These are phyloP conservation scores for Hypoxylon rubiginosum DNA, from an alignment of 2,329 filamentous ascomycete species.

Conservation along the genomic window DNA sequence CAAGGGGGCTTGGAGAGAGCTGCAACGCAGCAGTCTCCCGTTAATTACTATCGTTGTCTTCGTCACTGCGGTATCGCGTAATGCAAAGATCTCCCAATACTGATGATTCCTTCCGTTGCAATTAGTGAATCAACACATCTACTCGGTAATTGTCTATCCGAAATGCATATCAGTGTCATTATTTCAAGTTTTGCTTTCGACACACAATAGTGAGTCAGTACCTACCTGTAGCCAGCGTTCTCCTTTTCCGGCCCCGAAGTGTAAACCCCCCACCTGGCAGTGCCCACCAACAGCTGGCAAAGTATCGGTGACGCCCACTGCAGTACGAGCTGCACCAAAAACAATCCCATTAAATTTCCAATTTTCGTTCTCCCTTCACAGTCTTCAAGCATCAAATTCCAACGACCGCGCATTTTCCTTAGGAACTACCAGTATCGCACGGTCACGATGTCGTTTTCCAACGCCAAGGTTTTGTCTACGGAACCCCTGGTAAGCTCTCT, in stretches of 20 bases:
- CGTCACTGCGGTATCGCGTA: too few species aligned
- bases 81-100: too few species aligned
- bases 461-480: conserved; percentile 60
- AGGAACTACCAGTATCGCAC: neutral
- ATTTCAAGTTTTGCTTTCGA: neutral
- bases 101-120: too few species aligned
- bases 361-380: conserved; percentile 15
- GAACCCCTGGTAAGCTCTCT: conserved; percentile 59
- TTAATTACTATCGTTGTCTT: too few species aligned
- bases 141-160: too few species aligned
- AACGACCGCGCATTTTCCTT: conserved; percentile 12
- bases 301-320: conserved; percentile 40
- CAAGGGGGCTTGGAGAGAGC: too few species aligned
- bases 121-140: too few species aligned
- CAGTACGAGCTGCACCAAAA: conserved; percentile 5
- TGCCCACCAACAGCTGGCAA: conserved; percentile 26
- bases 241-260: conserved; percentile 4
- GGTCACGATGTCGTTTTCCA: conserved; percentile 57
- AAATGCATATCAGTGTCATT: neutral
- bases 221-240: neutral
- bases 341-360: conserved; percentile 26
- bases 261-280: conserved; percentile 1
- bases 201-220: neutral
- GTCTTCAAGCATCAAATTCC: neutral
- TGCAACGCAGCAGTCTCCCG: too few species aligned